Conservation (phyloP, 129 eudicot genomes). For the Flaveria linearis region DNA sequence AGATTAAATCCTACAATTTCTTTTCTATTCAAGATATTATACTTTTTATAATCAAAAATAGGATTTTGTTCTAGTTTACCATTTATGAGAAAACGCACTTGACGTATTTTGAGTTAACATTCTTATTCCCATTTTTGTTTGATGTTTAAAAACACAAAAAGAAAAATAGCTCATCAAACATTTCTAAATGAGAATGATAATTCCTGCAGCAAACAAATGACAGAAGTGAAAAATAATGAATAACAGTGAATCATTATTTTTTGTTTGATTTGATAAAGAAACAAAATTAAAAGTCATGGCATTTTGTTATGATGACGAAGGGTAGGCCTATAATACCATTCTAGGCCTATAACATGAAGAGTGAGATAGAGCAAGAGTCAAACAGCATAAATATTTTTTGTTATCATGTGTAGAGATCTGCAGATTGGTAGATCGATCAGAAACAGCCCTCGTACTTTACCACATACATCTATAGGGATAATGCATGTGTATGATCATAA, state of each 20-base stretch:
- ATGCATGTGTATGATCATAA: no score
- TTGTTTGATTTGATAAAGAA: conserved; percentile 38
- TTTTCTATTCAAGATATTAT: no score
- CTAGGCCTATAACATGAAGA: no score
- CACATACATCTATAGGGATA: not conserved
- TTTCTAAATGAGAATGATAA: conserved; percentile 17
- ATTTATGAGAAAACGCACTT: no score
- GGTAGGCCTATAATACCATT: conserved; percentile 27
- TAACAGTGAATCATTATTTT: conserved; percentile 34
- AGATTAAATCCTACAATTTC: no score
- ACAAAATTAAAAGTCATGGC: conserved; percentile 34
- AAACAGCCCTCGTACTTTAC: not conserved
- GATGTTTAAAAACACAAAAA: not conserved
- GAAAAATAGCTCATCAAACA: conserved; percentile 14
- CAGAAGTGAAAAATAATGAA: conserved; percentile 23
- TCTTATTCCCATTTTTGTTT: not conserved
- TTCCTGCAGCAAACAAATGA: conserved; percentile 19
- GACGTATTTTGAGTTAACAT: not conserved
- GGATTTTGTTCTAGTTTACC: no score
- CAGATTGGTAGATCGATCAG: not conserved
- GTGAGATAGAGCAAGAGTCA: conserved; percentile 28
- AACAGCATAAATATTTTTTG: conserved; percentile 26
- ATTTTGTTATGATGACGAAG: conserved; percentile 30
- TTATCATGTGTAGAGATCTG: conserved; percentile 20
- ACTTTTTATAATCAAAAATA: no score